phyloP scores from a whole-genome alignment of 1,139 yeast genomes.

The Hemisphaericaspora subhashii region DNA sequence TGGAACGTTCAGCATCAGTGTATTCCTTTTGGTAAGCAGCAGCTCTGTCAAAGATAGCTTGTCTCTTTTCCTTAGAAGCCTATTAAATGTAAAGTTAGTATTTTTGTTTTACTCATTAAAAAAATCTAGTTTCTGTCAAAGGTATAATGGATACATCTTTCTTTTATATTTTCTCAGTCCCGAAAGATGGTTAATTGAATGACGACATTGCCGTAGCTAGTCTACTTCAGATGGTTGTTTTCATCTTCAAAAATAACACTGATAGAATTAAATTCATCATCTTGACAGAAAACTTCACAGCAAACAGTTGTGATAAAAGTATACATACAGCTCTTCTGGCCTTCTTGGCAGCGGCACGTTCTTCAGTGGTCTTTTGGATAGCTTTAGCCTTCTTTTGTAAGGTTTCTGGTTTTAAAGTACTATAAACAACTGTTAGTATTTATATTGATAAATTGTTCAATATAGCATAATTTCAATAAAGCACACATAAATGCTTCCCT shows the following conservation, averaged over 20 bases:
- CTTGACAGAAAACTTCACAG: neutral
- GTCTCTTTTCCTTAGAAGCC: conserved; percentile 91
- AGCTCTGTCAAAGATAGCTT: conserved; percentile 94
- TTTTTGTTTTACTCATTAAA: neutral
- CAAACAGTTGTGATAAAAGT: neutral
- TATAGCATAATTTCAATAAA: neutral
- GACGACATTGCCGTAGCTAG: conserved; percentile 93
- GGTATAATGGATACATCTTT: conserved; percentile 8
- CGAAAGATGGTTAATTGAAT: conserved; percentile 99
- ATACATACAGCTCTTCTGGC: conserved; percentile 89
- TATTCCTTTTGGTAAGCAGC: conserved; percentile 98
- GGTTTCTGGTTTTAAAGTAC: conserved; percentile 81
- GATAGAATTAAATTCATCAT: conserved; percentile 1
- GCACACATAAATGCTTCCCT: conserved; percentile 16
- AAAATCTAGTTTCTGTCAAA: neutral
- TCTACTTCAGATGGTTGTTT: conserved; percentile 58
- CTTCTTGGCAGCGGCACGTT: conserved; percentile 84
- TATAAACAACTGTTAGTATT: conserved; percentile 27
- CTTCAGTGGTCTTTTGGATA: conserved; percentile 81
- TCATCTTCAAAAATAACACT: conserved; percentile 57
- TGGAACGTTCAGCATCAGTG: conserved; percentile 91
- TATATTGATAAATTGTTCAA: neutral
- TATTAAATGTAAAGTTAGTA: conserved; percentile 43
- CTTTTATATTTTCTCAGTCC: conserved; percentile 66
- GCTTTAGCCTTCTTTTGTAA: conserved; percentile 93